Evolutionary conservation across 2,329 filamentous ascomycete genomes (phyloP), one percentile per base, ranked within the genome.

Genomic region (Diaporthe humulicola): DNA sequence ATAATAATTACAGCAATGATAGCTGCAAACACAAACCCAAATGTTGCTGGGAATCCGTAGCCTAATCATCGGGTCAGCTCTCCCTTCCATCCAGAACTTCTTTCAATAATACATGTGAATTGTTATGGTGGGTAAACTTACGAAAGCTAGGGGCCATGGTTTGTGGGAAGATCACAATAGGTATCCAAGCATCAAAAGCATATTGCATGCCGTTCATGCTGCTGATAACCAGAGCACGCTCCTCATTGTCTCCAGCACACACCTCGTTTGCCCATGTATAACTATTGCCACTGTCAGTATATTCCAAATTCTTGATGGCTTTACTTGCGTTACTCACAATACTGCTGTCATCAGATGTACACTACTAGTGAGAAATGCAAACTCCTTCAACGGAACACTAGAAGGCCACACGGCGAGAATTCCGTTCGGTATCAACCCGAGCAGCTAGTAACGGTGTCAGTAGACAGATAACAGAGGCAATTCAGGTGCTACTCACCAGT

Each of bases 321-420:
- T 4, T 6, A 15, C 4, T 3, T n/a, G 17, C 33, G 30, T 14
- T 33, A 77, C 80, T 67, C 77, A 82, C 81, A 81, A 82, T 2
- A 84, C 80, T 4, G 81, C 82, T 4, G 83, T 83, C 80, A 83
- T 82, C 0, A 83, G 77, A 30, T 82, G 80, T 1, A 81, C 76
- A 14, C 78, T 79, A 17, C 71, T 72, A 15, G 78, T 80, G n/a
- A 82, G 71, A 52, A 82, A 81, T 12, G 80, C 80, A 70, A 81
- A 82, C 40, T 81, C 76, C 70, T 81, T 81, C 38, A 81, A 66
- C 2, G 70, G 52, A 1, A 79, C 42, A 52, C 79, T 78, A 3
- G 75, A 22, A 3, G 80, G 78, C 80, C 80, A 79, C n/a, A 78
- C 70, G 10, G 81, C 80, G 4, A 83, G 72, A 45, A 83, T 82